Base-by-base conservation (phyloP, 202 grass and related monocot genomes). In the Zizania palustris region DNA sequence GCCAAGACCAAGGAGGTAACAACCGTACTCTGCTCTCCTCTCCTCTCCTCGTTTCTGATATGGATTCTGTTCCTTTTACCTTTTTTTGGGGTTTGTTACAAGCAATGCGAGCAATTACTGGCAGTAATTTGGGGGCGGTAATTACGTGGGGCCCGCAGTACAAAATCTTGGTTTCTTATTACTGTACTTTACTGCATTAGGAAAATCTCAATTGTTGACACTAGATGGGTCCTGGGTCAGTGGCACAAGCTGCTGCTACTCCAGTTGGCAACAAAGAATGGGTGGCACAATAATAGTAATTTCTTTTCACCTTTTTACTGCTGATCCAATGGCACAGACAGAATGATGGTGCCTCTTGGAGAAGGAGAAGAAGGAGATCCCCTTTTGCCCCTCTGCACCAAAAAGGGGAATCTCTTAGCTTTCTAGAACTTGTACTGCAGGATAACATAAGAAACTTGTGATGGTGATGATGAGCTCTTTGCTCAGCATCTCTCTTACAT, bases 1-100 rank as follows among this genome's bases (percentile, higher is more conserved):
- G 75, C 83, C 16, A 93, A 88, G 87, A 93, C 90, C 58, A 97
- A 93, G 72, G 94, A 97, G 94, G 94, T 97, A 60, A 28, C 35
- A 50, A 11, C 19, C 9, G 13, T 16, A 60, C 7, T n/a, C 14
- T n/a, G 0, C 1, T 0, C 9, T 18, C 35, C 50, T 40, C 49
- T 1, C 4, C 13, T 3, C 38, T 14, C 11, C 19, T 6, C 21
- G 40, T 28, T 28, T 28, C 28, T 28, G 28, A 28, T 28, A 28
- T 28, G 28, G 28, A 28, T 2, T 4, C 6, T 28, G 7, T 9
- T 61, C 7, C 56, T 9, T 38, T 54, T 9, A 14, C 20, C 38
- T 20, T 19, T 45, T 2, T 14, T 5, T 45, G 18, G 18, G 11
- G 14, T 28, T 39, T 45, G n/a, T 39, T 34, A 34, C 28, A 1